A percentile compares a stretch with the other conserved stretches of the same genome.
Evolutionary conservation across 257 asterid species (phyloP).

Genomic region (Capsicum rhomboideum): DNA sequence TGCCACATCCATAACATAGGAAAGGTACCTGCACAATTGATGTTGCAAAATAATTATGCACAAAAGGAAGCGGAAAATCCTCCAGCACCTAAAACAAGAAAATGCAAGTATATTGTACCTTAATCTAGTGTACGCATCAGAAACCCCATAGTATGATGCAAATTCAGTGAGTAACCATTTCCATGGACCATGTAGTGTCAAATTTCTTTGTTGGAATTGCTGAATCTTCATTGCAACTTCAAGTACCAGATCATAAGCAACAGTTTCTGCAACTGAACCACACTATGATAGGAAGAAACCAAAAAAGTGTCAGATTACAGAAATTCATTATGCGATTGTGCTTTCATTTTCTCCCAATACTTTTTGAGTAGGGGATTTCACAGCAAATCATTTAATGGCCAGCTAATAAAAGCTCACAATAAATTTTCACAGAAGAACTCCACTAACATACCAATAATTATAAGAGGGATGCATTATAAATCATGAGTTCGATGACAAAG

Average conservation of each 20-base stretch:
- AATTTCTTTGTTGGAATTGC: constrained; percentile 37
- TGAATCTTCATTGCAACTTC: constrained; percentile 47
- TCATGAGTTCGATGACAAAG: not conserved
- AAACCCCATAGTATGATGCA: constrained; percentile 45
- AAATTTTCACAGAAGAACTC: not conserved
- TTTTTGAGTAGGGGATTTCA: not conserved
- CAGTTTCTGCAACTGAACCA: constrained; percentile 52
- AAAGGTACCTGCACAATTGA: constrained; percentile 31
- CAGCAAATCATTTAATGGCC: not conserved
- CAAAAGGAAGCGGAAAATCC: not conserved
- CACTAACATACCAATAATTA: not conserved
- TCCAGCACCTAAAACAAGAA: not conserved
- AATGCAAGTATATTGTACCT: constrained; percentile 15
- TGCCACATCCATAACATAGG: constrained; percentile 56
- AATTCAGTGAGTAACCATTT: constrained; percentile 45
- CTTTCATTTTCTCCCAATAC: not conserved
- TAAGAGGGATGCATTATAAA: not conserved
- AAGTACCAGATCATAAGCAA: constrained; percentile 42
- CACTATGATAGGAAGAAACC: constrained; percentile 18
- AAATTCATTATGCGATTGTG: not conserved
- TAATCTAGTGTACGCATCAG: constrained; percentile 46
- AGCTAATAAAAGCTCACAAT: not conserved
- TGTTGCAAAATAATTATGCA: not conserved
- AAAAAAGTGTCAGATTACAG: constrained; percentile 7
- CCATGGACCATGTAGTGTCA: constrained; percentile 44